Evolutionary conservation across 495 filamentous ascomycete species (phyloP), one percentile per base, ranked within the genome.

Genomic region (Penicillium robsamsonii): DNA sequence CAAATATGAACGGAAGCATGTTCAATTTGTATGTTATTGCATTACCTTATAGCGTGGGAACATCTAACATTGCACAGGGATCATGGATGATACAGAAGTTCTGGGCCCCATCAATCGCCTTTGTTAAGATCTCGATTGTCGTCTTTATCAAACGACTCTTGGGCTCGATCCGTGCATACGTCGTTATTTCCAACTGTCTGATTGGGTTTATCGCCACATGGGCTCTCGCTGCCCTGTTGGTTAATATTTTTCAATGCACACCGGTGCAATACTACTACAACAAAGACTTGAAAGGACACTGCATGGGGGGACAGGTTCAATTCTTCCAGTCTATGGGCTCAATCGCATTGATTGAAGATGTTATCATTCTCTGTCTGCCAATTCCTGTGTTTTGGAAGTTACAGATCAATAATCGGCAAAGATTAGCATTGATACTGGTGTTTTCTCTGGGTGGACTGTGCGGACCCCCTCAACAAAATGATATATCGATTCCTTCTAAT

Each of bases 81-180:
- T 61, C 59, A 15, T 65, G 62, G 62, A 65, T 65, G 59, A 59
- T 65, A 24, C 59, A 61, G 17, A 65, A 65, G 18, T 65, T 65
- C 55, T 65, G 62, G 62, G 55, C 62, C 7, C 59, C 62, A 6
- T 61, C 65, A 12, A 61, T 66, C 30, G 68, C 65, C 49, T 55
- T 71, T 31, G 63, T 65, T 45, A 74, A 74, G 50, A 67, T 69
- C 30, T 71, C 68, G 13, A 71, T 74, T 40, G 56, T 74, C 18
- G 46, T 72, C 25, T 67, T 71, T 37, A 63, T 69, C 29, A 56
- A 58, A 20, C 61, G 64, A 17, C 46, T 69, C 9, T 56, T 69
- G n/a, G 58, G 60, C n/a, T 58, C 64, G 1, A 38, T 38, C 15
- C 35, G 18, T 64, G 22, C 35, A 30, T 29, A 38, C n/a, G 35